Base-by-base conservation (phyloP, 2,329 filamentous ascomycete genomes). In the Neonectria sp. region DNA sequence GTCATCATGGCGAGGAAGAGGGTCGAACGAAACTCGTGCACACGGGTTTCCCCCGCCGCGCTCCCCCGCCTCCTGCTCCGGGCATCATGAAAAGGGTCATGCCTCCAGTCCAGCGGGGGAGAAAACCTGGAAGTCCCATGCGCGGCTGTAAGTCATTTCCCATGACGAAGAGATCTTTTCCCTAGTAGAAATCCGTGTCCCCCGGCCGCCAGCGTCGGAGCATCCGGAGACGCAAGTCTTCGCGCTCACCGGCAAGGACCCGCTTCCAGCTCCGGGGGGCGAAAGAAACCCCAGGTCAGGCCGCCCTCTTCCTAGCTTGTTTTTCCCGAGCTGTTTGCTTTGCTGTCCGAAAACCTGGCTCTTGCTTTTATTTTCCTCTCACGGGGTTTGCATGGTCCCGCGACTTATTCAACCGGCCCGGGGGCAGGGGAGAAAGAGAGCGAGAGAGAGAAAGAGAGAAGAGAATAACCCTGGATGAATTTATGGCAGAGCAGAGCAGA, bases 231-330 rank as follows among this genome's bases (percentile, higher is more conserved):
- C 33, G 31, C 29, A 33, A 25, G 46, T 6, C 49, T 17, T 53
- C 49, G 49, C 51, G 51, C 51, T 24, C 25, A 25, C n/a, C 49
- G 48, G 49, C 48, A 53, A n/a, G 29, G 15, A 43, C 48, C 58
- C 27, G 25, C 21, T 15, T 53, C 45, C 65, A 75, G 65, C 71
- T 74, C 73, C 73, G 73, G 65, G 52, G 17, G 29, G 6, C 6
- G 3, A 40, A 27, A 24, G 35, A 8, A 40, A 46, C 48, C 3
- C 33, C 59, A 68, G 69, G 69, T 13, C 15, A 55, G 24, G 33
- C 49, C 29, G 3, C 6, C 9, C 21, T 17, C 21, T 40, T 40
- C 13, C 52, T 55, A 17, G 24, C 27, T n/a, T 27, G 35, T 31
- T 4, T 40, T 46, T 31, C 31, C 33, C 33, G 33, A 13, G 33